These are phyloP conservation scores for Amphibolis antarctica DNA, from an alignment of 106 monocot species.

Conservation along the genomic window DNA sequence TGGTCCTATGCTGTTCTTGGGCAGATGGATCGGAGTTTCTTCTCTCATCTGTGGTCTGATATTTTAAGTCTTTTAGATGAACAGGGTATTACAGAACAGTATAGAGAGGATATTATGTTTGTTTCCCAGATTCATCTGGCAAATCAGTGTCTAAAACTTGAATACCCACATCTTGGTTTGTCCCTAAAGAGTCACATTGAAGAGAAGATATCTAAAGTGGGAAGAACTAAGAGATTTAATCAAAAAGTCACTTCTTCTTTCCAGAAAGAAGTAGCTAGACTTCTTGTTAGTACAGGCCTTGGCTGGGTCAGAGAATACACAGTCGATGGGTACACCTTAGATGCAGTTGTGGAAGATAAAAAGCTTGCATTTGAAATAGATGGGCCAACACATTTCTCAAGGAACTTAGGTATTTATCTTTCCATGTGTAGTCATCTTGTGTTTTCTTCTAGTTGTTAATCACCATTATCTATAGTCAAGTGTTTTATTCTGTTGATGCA, in stretches of 20 bases:
- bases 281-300: conserved; percentile 78
- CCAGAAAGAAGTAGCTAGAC: conserved; percentile 85
- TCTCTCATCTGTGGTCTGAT: conserved; percentile 64
- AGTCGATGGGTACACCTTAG: conserved; percentile 84
- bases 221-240: conserved; percentile 84
- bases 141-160: conserved; percentile 85
- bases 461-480: not conserved
- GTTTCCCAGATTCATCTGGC: conserved; percentile 69
- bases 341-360: conserved; percentile 58
- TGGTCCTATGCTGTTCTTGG: conserved; percentile 96
- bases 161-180: conserved; percentile 61
- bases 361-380: conserved; percentile 97
- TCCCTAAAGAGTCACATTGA: conserved; percentile 46
- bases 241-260: conserved; percentile 81
- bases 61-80: conserved; percentile 41
- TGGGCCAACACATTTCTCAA: conserved; percentile 90
- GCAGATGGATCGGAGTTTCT: conserved; percentile 59
- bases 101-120: conserved; percentile 83
- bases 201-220: conserved; percentile 56
- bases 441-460: not conserved
- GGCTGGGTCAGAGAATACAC: conserved; percentile 74
- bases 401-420: conserved; percentile 55
- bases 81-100: conserved; percentile 59
- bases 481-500: conserved; percentile 10
- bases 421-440: not conserved